Evolutionary conservation across 345 rosid genomes (phyloP).

Genomic region (Citrus unshiu): DNA sequence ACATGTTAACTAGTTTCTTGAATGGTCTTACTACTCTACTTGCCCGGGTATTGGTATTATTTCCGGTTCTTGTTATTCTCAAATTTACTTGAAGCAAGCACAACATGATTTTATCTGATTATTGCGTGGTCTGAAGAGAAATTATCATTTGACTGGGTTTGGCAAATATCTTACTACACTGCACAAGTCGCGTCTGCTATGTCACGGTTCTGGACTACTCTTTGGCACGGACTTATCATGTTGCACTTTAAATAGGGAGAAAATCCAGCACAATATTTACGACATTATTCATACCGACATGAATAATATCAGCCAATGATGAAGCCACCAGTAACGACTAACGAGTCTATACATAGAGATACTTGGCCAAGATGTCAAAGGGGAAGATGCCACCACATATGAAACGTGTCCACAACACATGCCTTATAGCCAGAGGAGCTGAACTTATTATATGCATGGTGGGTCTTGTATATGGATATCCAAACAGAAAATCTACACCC

Average conservation of each 20-base stretch:
- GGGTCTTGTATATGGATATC: not conserved
- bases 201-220: no score
- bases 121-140: not conserved
- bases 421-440: not conserved
- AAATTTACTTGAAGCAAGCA: not conserved
- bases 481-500: not conserved
- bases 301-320: no score
- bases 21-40: no score
- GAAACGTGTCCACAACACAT: conserved; percentile 3
- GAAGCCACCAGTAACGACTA: not conserved
- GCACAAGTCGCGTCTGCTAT: not conserved
- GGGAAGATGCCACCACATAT: conserved; percentile 8
- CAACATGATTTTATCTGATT: not conserved
- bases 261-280: not conserved
- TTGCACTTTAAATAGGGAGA: no score
- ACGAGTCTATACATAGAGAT: not conserved
- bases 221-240: no score
- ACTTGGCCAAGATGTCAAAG: not conserved
- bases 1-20: not conserved
- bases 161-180: not conserved
- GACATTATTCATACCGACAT: not conserved
- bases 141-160: not conserved
- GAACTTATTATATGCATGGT: not conserved
- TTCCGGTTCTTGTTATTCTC: no score
- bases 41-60: not conserved